Percentiles rank a stretch among this genome's conserved stretches.
Conservation (phyloP, 2,329 filamentous ascomycete species). For the Cordyceps tenuipes region DNA sequence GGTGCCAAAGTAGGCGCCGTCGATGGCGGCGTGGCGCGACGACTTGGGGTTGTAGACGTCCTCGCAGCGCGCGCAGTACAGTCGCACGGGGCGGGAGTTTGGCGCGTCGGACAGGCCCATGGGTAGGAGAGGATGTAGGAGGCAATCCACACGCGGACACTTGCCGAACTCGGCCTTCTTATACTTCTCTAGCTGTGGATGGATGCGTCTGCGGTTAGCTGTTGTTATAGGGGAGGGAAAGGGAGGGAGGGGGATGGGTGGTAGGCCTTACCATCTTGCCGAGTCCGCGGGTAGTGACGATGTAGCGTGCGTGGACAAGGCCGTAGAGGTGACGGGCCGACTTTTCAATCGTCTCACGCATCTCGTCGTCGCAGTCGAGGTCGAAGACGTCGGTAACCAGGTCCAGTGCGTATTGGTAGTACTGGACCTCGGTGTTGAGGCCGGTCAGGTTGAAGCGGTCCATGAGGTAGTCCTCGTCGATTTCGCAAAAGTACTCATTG, state of each 20-base stretch:
- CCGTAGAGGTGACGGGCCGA: conserved; percentile 93
- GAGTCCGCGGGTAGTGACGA: conserved; percentile 88
- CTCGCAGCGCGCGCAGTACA: conserved; percentile 95
- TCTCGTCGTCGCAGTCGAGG: conserved; percentile 95
- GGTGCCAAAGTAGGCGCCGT: conserved; percentile 96
- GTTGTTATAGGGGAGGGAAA: neutral
- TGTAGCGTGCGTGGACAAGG: conserved; percentile 90
- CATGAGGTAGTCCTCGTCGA: conserved; percentile 96
- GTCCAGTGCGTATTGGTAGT: conserved; percentile 97
- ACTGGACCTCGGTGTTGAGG: conserved; percentile 93
- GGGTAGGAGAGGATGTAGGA: conserved; percentile 84
- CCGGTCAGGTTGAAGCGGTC: conserved; percentile 98
- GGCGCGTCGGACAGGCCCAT: conserved; percentile 90
- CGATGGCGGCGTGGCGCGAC: conserved; percentile 86
- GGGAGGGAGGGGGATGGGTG: neutral
- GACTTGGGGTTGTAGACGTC: conserved; percentile 99
- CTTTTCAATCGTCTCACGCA: conserved; percentile 97
- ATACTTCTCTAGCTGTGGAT: conserved; percentile 82
- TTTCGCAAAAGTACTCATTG: conserved; percentile 99
- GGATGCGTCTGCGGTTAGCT: neutral
- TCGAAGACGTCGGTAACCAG: conserved; percentile 98
- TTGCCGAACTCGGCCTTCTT: conserved; percentile 98
- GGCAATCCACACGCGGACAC: conserved; percentile 92
- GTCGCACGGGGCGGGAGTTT: conserved; percentile 83
- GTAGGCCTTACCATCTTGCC: conserved; percentile 76